Base-by-base conservation (phyloP, 306 rosid species). In the Vigna radiata region DNA sequence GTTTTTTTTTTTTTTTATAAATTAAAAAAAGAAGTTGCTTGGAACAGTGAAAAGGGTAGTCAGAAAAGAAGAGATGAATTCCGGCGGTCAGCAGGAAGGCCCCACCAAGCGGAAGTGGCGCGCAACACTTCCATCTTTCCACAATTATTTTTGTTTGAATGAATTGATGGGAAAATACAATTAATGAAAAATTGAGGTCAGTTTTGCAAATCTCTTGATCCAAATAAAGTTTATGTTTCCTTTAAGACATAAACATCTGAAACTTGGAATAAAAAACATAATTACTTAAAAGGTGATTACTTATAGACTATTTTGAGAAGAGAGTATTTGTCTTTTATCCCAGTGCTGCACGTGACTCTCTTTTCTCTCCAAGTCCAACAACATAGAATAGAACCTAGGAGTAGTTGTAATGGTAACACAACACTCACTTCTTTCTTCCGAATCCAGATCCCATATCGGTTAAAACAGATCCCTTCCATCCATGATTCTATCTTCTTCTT, bases 261-360 rank as follows among this genome's bases (percentile, higher is more conserved):
- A 36, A 1, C 8, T 36, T 36, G 2, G 7, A 36, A 36, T 36
- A 36, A 6, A 25, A 36, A 36, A 36, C 1, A 36, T 36, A 36
- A 36, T 36, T 36, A 36, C 39, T 36, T 36, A 6, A 36, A 36
- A 36, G 39, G 39, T 36, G 8, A 36, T 36, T 36, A 36, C 8
- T 36, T 6, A 36, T 36, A 33, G 6, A 4, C 7, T 4, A 56
- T 56, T 3, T 7, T 56, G 16, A 5, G 19, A 16, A 29, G 33
- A 14, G 10, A 56, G 4, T 3, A 29, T 14, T 70, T 85, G 89
- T 86, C 84, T 75, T 68, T 76, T 54, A 29, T 70, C 49, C 56
- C 73, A 64, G 49, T 73, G 76, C 10, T 87, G 81, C 93, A 89
- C 96, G 96, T 85, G 93, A 87, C 75, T 78, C 31, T 55, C 39